Evolutionary conservation across 1,139 yeast species (phyloP), one percentile per base, ranked within the genome.

Genomic region (Saccharomyces hybrid): DNA sequence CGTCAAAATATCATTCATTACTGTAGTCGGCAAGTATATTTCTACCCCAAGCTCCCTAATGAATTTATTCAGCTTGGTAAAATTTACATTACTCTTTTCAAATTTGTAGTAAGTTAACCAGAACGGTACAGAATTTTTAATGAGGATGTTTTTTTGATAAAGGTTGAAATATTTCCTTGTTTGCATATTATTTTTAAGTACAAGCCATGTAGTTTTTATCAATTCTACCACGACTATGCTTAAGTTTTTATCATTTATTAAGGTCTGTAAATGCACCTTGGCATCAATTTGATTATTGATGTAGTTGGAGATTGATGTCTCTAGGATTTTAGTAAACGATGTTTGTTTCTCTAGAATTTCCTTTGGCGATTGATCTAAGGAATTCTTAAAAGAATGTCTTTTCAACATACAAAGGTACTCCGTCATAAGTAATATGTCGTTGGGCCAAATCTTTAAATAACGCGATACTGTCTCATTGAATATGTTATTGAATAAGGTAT

Each of bases 51-150:
- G 64, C 50, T 75, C 73, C 26, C 72, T 66, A 5, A 82, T 70
- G 14, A 84, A 70, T 47, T 69, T 70, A 34, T 72, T 67, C 47
- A 83, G 61, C 59, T 80, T 80, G 28, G 62, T 63, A 48, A 75
- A 71, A 58, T 82, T 79, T 31, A 73, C 71, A 51, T 73, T 72
- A 0, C 60, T 54, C 29, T 74, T 64, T 60, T 84, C 86, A 62
- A 78, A 81, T 50, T 80, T 78, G 55, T 84, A 75, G 58, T 70
- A 82, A 49, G 77, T 75, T 19, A 70, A 67, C 90, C 90, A 85
- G 60, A 83, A 85, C 25, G 74, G 64, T 3, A 69, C 67, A 1
- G 82, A 79, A 4, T 70, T 64, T 50, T 69, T 68, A 34, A 83
- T 62, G 2, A 72, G 62, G 1, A 70, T 65, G 25, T 73, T 70